Percentiles rank a stretch among this genome's conserved stretches.
Conservation (phyloP, 2,329 filamentous ascomycete species). For the Elsinoe ampelina region DNA sequence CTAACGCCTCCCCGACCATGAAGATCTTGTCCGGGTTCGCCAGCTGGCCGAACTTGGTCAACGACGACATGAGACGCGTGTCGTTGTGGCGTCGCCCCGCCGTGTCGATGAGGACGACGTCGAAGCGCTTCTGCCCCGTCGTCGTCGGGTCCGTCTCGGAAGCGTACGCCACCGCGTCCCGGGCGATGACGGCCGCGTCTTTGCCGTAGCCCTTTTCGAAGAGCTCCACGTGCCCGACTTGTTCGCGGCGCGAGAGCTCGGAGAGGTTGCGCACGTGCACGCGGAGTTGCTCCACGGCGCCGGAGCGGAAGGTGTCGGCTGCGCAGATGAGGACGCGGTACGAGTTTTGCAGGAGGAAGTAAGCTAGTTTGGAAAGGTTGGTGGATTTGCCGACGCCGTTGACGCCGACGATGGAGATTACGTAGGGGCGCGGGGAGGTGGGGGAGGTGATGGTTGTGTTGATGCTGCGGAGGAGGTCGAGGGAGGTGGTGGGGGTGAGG, state of each 20-base stretch:
- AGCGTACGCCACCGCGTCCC: conserved; percentile 81
- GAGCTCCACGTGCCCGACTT: conserved; percentile 69
- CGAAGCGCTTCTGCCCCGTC: conserved; percentile 43
- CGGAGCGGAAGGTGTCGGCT: conserved; percentile 93
- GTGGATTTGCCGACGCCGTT: conserved; percentile 98
- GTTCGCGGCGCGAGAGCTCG: conserved; percentile 77
- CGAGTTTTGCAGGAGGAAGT: conserved; percentile 94
- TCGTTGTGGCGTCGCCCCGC: conserved; percentile 94
- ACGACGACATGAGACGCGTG: conserved; percentile 84
- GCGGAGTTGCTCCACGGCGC: conserved; percentile 90
- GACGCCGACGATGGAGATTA: conserved; percentile 96
- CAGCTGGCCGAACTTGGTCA: conserved; percentile 96
- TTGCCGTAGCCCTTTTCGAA: conserved; percentile 98
- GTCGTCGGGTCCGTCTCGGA: conserved; percentile 50
- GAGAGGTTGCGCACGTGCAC: conserved; percentile 91
- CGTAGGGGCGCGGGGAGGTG: conserved; percentile 70
- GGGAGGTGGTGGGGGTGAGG: conserved; percentile 85
- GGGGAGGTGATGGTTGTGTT: conserved; percentile 59
- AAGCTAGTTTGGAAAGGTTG: conserved; percentile 95
- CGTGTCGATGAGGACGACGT: conserved; percentile 95
- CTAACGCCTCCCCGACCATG: conserved; percentile 89
- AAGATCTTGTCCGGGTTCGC: conserved; percentile 96
- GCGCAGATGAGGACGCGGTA: conserved; percentile 91
- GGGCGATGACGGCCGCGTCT: conserved; percentile 89
- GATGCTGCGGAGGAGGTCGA: conserved; percentile 91